phyloP scores from a whole-genome alignment of 192 early-diverging fungal species.

The Coemansia sp. region DNA sequence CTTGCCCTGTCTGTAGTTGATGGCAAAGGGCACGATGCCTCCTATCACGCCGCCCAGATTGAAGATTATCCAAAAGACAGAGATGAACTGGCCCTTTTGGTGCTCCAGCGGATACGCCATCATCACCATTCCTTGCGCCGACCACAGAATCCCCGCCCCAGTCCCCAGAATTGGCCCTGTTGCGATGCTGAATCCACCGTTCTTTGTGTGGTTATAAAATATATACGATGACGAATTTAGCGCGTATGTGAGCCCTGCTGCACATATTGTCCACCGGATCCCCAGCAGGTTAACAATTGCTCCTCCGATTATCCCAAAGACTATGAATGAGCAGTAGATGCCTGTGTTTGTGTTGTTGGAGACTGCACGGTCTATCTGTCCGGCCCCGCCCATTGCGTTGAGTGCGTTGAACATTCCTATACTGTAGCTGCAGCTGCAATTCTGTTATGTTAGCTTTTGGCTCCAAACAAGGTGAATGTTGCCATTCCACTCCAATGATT shows the following conservation, averaged over 20 bases:
- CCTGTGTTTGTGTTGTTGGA: conserved; percentile 66
- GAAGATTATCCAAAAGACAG: conserved; percentile 82
- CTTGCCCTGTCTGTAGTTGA: conserved; percentile 55
- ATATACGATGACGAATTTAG: conserved; percentile 70
- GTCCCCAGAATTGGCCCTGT: conserved; percentile 77
- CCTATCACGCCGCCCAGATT: conserved; percentile 75
- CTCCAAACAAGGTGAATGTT: too few species aligned
- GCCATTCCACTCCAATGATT: too few species aligned
- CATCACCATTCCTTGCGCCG: conserved; percentile 74
- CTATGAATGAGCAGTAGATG: conserved; percentile 67
- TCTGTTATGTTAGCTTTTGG: not conserved
- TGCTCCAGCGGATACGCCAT: conserved; percentile 74
- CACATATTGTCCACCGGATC: conserved; percentile 59
- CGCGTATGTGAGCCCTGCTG: conserved; percentile 64
- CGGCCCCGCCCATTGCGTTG: conserved; percentile 26
- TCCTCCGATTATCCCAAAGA: conserved; percentile 70
- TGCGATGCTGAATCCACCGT: conserved; percentile 60
- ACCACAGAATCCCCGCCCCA: conserved; percentile 72
- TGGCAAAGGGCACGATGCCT: conserved; percentile 64
- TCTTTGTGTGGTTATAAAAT: conserved; percentile 58
- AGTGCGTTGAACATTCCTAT: conserved; percentile 69
- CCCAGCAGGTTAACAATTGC: conserved; percentile 75
- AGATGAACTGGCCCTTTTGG: conserved; percentile 74
- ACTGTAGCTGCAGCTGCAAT: not conserved
- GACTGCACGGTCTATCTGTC: conserved; percentile 59